Base-by-base conservation (phyloP, 1,284 basidiomycete genomes). In the Cutaneotrichosporon sp. region DNA sequence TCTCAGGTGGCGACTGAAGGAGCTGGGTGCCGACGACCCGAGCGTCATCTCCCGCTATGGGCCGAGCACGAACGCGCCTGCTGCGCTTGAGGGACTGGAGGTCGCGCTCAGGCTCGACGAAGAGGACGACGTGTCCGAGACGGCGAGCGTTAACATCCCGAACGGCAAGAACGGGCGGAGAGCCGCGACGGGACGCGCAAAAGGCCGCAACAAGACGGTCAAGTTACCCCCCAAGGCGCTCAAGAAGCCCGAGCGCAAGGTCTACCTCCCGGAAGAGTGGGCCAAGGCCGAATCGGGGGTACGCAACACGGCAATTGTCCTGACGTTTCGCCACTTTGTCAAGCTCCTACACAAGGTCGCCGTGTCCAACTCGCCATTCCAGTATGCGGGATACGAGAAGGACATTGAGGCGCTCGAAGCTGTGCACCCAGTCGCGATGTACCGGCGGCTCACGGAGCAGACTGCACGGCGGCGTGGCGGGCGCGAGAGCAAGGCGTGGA, bases 251-350 rank as follows among this genome's bases (percentile, higher is more conserved):
- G 62, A 50, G 14, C 55, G 51, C 36, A 69, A 69, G 59, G 72
- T 74, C 42, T 78, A 76, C 61, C 59, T 81, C 55, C 80, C 80
- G 2, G 65, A 72, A 40, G 71, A 74, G 50, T 81, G 79, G 79
- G 70, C 73, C 18, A 75, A 78, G 21, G 76, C 72, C 62, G 74
- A 74, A 34, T 71, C 79, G 0, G 66, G 63, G 16, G 69, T 70
- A 36, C 68, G 80, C 61, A 81, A 80, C 71, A 80, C 73, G 66
- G 80, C 80, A 2, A 72, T 80, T 13, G 74, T 78, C 22, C 58
- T 81, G 65, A 80, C 80, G 14, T 81, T 78, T 63, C 68, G 80
- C 18, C 78, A 81, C 71, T 77, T 80, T 64, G 76, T 81, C 63
- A 79, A 79, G 80, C 73, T 80, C 1, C 66, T 80, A 3, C 77